Evolutionary conservation across 108 stramenopile species (phyloP), one percentile per base, ranked within the genome.

Genomic region (Aurantiochytrium sp.): DNA sequence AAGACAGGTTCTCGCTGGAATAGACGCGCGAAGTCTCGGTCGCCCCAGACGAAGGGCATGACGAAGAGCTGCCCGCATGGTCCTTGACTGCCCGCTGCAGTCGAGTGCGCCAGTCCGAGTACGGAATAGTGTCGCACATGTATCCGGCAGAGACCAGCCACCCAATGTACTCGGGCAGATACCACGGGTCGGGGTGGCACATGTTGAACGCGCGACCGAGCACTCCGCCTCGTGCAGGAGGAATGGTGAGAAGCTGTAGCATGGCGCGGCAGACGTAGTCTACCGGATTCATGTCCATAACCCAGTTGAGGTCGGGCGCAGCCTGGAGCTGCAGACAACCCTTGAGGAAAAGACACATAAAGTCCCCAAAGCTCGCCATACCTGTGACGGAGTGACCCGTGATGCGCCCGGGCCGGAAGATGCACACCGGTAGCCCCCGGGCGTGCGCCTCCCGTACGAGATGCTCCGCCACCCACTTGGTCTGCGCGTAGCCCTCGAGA

Each of bases 341-440:
- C 87, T 89, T 73, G 37, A 90, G 88, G 36, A 89, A 88, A 32
- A 90, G 89, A 88, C 89, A 90, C 85, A 90, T 90, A 89, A 90
- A 90, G 88, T 90, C 90, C 32, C 89, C 88, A 59, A n/a, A 36
- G 55, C 89, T 90, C 88, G 89, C 90, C 37, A 37, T 34, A 0
- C 90, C 90, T 4, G 89, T 90, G 12, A 24, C 68, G n/a, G 90
- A 89, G 6, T 88, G 88, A 2, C 89, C 89, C 4, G 90, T 85
- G 85, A 90, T 90, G 69, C 90, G 90, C 19, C 90, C 90, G 19
- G 89, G 89, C 24, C 90, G 41, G 32, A 90, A 68, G 36, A 90
- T 90, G 45, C 87, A 88, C 19, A 87, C 87, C 4, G 90, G 90
- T 0, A 90, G 89, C 3, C 90, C 90, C 4, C 90, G 42, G 4